Evolutionary conservation across 192 early-diverging fungal species (phyloP), one percentile per base, ranked within the genome.

Genomic region (Backusella tarrabulga): DNA sequence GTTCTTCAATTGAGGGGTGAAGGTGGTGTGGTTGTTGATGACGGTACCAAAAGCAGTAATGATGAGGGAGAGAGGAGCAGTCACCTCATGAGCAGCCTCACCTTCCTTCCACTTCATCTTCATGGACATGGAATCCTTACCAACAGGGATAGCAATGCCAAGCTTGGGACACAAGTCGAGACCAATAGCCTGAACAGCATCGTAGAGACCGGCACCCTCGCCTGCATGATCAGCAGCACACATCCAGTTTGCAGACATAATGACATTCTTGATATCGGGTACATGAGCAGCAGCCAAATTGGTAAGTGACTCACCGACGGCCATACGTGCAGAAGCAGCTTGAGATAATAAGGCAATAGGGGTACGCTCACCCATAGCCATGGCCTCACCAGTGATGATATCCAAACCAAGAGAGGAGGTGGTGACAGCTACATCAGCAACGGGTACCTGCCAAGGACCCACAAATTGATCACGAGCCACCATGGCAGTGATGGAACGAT

Each of bases 41-140:
- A 98, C 98, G 2, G 95, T 91, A 32, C 92, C 92, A 82, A 97
- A 99, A 1, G 93, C 96, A 1, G 97, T 99, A 63, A 99, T 93
- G 77, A 95, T 94, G 42, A 98, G 86, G 68, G 96, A 92, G 67
- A 99, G 81, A 0, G 98, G 98, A 8, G 97, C 93, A 4, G 94
- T 97, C 21, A 98, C 95, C 32, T 85, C 85, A 44, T 85, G 76
- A 26, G 73, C 73, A 36, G 84, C 75, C 29, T 83, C 72, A 11
- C 82, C 84, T 11, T 63, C 23, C 67, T 88, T 76, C 96, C 97
- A 98, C 77, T 92, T 92, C 86, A 97, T 94, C 87, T 97, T 96
- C 98, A 99, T 99, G 46, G 95, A 96, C 97, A 99, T 97, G 9
- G 97, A 98, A 86, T 99, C 98, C 89, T 99, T 99, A 72, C 98